phyloP scores from a whole-genome alignment of 345 rosid genomes.

The Zanthoxylum bungeanum region DNA sequence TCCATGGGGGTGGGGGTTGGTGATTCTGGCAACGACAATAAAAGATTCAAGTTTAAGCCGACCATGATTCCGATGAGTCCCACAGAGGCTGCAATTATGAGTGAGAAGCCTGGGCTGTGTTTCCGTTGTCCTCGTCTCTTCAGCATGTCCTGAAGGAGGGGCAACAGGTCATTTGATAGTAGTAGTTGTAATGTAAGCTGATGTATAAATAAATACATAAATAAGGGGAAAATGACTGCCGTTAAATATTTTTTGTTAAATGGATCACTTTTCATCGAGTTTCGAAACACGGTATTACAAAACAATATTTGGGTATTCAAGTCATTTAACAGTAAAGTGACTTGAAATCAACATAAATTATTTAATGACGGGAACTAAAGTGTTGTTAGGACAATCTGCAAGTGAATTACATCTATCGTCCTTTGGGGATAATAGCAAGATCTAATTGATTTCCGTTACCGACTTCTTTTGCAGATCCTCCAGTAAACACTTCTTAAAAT shows the following conservation, averaged over 20 bases:
- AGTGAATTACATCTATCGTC: background rate
- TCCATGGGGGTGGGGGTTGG: conserved; percentile 24
- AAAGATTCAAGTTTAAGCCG: conserved; percentile 71
- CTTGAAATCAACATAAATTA: too few species aligned
- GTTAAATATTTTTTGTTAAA: too few species aligned
- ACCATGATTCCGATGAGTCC: conserved; percentile 75
- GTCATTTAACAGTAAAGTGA: too few species aligned
- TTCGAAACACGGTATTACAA: background rate
- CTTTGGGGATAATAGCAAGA: background rate
- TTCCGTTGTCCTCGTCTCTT: conserved; percentile 62
- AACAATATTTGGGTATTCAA: too few species aligned
- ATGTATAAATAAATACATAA: background rate
- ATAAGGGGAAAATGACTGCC: too few species aligned
- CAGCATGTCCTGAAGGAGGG: conserved; percentile 55
- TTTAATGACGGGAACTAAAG: too few species aligned
- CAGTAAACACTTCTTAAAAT: background rate
- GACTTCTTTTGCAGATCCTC: background rate
- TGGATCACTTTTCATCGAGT: too few species aligned
- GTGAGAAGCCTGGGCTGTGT: conserved; percentile 53
- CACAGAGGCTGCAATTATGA: conserved; percentile 68
- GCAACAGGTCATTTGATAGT: background rate
- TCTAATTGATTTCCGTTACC: background rate
- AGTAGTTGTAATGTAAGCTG: background rate
- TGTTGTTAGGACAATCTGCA: too few species aligned
- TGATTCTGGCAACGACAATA: conserved; percentile 56